Evolutionary conservation across 2,329 filamentous ascomycete species (phyloP).

Genomic region (Aspergillus japonicus): DNA sequence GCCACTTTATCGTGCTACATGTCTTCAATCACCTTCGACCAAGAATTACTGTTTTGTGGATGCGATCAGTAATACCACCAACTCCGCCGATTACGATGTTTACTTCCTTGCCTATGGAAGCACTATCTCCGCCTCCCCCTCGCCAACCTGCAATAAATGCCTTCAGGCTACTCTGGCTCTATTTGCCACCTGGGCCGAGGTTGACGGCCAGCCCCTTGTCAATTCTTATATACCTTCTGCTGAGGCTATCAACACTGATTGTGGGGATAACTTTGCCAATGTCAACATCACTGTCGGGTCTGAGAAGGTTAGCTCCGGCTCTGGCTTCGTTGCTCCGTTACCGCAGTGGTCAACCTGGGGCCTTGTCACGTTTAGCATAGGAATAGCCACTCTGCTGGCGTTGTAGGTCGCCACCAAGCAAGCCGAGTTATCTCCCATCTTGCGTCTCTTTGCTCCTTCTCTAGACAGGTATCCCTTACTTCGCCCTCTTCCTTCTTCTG

Average conservation of each 20-base stretch:
- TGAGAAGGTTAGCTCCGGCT: not conserved
- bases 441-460: not conserved
- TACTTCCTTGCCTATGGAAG: constrained; percentile 84
- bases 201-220: constrained; percentile 65
- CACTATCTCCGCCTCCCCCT: constrained; percentile 62
- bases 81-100: constrained; percentile 70
- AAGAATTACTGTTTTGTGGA: constrained; percentile 76
- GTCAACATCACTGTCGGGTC: constrained; percentile 42
- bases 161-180: constrained; percentile 78
- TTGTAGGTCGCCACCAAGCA: not conserved
- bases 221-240: constrained; percentile 71
- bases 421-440: not conserved
- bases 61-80: constrained; percentile 73
- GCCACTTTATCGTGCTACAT: constrained; percentile 75
- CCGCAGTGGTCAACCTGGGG: constrained; percentile 4
- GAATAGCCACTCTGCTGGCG: not conserved
- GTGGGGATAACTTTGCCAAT: constrained; percentile 56
- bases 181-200: constrained; percentile 67
- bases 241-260: constrained; percentile 65
- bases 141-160: constrained; percentile 75
- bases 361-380: not conserved
- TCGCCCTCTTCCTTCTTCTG: not conserved
- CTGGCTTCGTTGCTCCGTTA: not conserved
- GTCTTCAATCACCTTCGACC: constrained; percentile 66
- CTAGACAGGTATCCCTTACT: no score